These are phyloP conservation scores for Eucalyptus marginata DNA, from an alignment of 345 rosid genomes.

Conservation along the genomic window DNA sequence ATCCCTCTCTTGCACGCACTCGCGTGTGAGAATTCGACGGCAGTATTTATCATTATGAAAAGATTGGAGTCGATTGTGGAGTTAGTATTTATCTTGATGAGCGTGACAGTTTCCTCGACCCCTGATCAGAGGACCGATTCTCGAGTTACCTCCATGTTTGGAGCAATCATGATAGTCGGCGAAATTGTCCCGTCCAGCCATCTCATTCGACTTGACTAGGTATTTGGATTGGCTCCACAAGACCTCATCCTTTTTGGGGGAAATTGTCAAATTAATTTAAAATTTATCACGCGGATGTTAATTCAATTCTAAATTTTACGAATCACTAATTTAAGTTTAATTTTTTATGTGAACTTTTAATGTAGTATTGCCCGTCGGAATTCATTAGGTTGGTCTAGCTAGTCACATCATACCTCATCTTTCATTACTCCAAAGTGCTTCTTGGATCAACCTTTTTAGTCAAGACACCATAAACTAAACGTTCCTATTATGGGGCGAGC, in stretches of 20 bases:
- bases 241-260: not conserved
- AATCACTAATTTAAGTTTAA: not conserved
- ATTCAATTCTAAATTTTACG: rapidly evolving
- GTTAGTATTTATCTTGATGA: not conserved
- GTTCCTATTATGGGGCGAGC: not conserved
- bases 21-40: not conserved
- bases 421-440: not conserved
- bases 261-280: not conserved
- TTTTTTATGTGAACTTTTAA: not conserved
- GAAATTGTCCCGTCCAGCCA: not conserved
- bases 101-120: not conserved
- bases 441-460: not conserved
- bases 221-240: not conserved
- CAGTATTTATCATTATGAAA: not conserved
- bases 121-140: rapidly evolving
- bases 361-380: rapidly evolving
- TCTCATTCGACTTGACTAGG: not conserved
- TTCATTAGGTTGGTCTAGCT: not conserved
- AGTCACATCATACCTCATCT: not conserved
- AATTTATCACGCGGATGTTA: rapidly evolving
- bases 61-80: rapidly evolving
- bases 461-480: not conserved
- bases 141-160: not conserved
- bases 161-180: rapidly evolving
- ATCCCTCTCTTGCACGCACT: not conserved